These are phyloP conservation scores for Geoglossum glabrum DNA, from an alignment of 495 filamentous ascomycete genomes.

Conservation along the genomic window DNA sequence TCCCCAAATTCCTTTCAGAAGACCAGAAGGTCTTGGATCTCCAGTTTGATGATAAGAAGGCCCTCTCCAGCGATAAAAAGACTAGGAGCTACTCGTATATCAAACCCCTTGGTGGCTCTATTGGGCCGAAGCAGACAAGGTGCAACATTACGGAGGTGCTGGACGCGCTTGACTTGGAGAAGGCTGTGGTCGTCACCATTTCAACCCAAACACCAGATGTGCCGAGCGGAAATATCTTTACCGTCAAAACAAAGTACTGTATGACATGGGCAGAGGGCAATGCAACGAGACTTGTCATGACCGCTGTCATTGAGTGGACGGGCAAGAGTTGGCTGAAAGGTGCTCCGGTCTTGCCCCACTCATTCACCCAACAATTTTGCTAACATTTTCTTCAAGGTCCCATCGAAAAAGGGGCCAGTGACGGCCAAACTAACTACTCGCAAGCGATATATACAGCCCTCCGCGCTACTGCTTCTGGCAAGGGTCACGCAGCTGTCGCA, in stretches of 20 bases:
- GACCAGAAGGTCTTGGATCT: slow-evolving; percentile 83
- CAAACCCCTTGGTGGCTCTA: slow-evolving; percentile 63
- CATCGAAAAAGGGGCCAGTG: slow-evolving; percentile 87
- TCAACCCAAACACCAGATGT: slow-evolving; percentile 87
- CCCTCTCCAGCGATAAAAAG: slow-evolving; percentile 50
- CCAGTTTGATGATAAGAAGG: slow-evolving; percentile 62
- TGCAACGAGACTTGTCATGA: slow-evolving; percentile 62
- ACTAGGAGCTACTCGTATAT: slow-evolving; percentile 69
- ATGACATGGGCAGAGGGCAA: slow-evolving; percentile 79
- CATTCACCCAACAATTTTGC: slow-evolving; percentile 5
- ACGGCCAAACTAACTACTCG: slow-evolving; percentile 67
- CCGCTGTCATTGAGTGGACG: slow-evolving; percentile 82
- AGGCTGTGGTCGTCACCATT: slow-evolving; percentile 56
- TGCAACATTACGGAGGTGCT: slow-evolving; percentile 74
- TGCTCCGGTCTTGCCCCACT: slow-evolving; percentile 21
- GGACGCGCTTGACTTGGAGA: slow-evolving; percentile 71
- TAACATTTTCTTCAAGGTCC: slow-evolving; percentile 34
- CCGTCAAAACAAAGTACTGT: slow-evolving; percentile 82
- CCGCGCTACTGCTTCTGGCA: slow-evolving; percentile 48
- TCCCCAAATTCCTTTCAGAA: slow-evolving; percentile 63
- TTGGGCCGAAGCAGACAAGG: slow-evolving; percentile 90
- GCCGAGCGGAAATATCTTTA: slow-evolving; percentile 80
- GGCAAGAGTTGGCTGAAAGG: slow-evolving; percentile 98
- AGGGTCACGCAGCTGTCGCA: slow-evolving; percentile 26
- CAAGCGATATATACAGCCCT: slow-evolving; percentile 54